A percentile compares a stretch with the other conserved stretches of the same genome.
These are phyloP conservation scores for Aspergillus haitiensis DNA, from an alignment of 495 filamentous ascomycete species.

Conservation along the genomic window DNA sequence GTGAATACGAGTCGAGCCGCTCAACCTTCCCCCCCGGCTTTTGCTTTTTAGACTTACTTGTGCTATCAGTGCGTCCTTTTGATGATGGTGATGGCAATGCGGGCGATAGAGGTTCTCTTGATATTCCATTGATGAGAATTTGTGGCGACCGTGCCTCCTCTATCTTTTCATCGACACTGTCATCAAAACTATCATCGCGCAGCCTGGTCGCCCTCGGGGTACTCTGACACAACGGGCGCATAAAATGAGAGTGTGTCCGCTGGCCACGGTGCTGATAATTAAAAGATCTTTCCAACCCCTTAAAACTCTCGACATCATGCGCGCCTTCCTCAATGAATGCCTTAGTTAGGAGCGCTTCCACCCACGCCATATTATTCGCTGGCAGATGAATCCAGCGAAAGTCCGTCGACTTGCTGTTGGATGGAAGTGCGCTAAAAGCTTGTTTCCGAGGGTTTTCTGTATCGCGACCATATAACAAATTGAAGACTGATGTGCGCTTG, in stretches of 20 bases:
- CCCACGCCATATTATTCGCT: constrained; percentile 61
- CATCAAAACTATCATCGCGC: constrained; percentile 33
- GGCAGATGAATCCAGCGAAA: constrained; percentile 74
- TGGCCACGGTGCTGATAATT: constrained; percentile 64
- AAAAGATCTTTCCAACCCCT: constrained; percentile 64
- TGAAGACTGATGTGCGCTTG: constrained; percentile 54
- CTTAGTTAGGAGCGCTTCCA: constrained; percentile 64
- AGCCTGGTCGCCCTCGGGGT: constrained; percentile 48
- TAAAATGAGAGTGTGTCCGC: constrained; percentile 63
- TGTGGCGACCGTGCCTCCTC: constrained; percentile 20
- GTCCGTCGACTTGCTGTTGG: constrained; percentile 53
- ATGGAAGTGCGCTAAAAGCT: constrained; percentile 53
- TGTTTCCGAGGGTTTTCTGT: constrained; percentile 50
- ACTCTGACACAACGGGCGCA: constrained; percentile 63
- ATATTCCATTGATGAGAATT: constrained; percentile 27
- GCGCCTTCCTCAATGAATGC: constrained; percentile 66
- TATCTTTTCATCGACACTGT: constrained; percentile 34
- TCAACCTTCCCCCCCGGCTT: constrained; percentile 34
- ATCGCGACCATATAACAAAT: constrained; percentile 63
- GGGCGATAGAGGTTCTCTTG: constrained; percentile 1
- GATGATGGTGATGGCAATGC: constrained; percentile 9
- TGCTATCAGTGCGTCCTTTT: constrained; percentile 7
- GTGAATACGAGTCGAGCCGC: constrained; percentile 32
- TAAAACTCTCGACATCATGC: constrained; percentile 66
- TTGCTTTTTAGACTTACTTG: constrained; percentile 26